Percentiles rank a stretch among this genome's conserved stretches.
Evolutionary conservation across 1,284 basidiomycete species (phyloP).

Genomic region (Phlebopus sp.): DNA sequence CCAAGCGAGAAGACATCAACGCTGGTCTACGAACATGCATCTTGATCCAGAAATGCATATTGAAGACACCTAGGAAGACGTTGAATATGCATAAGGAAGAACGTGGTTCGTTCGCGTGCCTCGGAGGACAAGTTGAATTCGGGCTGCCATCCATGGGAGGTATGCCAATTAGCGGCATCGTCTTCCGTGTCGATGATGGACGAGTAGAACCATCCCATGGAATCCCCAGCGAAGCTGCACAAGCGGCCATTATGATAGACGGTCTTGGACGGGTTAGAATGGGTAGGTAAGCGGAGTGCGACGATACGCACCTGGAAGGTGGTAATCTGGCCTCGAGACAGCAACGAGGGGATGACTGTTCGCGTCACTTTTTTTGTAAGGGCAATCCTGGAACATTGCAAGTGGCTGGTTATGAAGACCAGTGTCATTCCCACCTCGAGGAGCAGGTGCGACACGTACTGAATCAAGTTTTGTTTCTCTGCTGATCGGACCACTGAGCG

Average conservation of each 20-base stretch:
- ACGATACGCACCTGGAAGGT: conserved; percentile 41
- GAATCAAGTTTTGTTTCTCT: conserved; percentile 25
- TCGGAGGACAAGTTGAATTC: conserved; percentile 42
- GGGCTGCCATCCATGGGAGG: conserved; percentile 34
- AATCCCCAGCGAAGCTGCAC: conserved; percentile 46
- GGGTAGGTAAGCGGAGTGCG: neutral
- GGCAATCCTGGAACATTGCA: conserved; percentile 36
- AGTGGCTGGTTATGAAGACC: conserved; percentile 27
- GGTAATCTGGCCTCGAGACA: conserved; percentile 32
- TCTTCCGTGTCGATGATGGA: conserved; percentile 24
- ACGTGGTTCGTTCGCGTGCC: conserved; percentile 14
- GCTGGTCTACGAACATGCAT: conserved; percentile 44
- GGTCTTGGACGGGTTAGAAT: conserved; percentile 25
- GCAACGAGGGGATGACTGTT: conserved; percentile 28
- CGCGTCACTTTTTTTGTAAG: conserved; percentile 31
- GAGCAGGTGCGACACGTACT: conserved; percentile 18
- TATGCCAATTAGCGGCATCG: conserved; percentile 4
- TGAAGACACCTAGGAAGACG: conserved; percentile 45
- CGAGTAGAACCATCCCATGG: conserved; percentile 50
- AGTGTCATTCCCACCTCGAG: neutral
- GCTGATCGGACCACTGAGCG: conserved; percentile 14
- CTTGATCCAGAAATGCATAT: conserved; percentile 46
- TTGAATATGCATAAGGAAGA: neutral
- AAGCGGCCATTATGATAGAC: conserved; percentile 29
- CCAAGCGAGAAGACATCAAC: conserved; percentile 28